A percentile compares a stretch with the other conserved stretches of the same genome.
These are phyloP conservation scores for Penicillium angulare DNA, from an alignment of 495 filamentous ascomycete species.

Conservation along the genomic window DNA sequence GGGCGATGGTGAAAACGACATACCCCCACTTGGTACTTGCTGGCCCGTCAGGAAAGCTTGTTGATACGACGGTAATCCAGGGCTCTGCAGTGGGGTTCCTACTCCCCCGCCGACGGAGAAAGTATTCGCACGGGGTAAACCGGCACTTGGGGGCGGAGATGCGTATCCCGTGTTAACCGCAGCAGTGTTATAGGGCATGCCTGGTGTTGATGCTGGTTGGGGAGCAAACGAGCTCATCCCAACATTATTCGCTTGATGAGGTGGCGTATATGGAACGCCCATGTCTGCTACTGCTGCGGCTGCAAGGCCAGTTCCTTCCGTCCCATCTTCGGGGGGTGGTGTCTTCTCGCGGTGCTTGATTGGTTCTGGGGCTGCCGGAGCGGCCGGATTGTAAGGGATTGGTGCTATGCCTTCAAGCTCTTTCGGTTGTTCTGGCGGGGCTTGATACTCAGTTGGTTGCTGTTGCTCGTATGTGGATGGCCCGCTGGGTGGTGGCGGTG, in stretches of 20 bases:
- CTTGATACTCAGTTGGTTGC: slow-evolving; percentile 15
- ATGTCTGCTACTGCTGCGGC: slow-evolving; percentile 68
- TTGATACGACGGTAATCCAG: slow-evolving; percentile 32
- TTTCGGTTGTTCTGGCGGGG: slow-evolving; percentile 32
- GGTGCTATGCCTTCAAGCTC: slow-evolving; percentile 57
- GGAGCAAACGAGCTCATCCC: slow-evolving; percentile 26
- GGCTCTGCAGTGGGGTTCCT: slow-evolving; percentile 13
- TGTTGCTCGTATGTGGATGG: slow-evolving; percentile 30
- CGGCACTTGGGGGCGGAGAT: slow-evolving; percentile 41
- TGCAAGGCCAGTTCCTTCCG: slow-evolving; percentile 65
- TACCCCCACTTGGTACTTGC: background rate
- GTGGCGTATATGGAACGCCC: slow-evolving; percentile 36
- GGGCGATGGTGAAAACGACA: slow-evolving; percentile 45
- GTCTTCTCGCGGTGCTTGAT: slow-evolving; percentile 87
- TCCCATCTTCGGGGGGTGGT: slow-evolving; percentile 74
- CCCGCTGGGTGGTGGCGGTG: slow-evolving; percentile 44
- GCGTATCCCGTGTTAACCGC: slow-evolving; percentile 23
- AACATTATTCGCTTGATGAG: slow-evolving; percentile 32
- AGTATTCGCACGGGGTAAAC: slow-evolving; percentile 26
- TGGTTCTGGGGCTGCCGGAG: slow-evolving; percentile 79
- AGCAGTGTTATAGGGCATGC: slow-evolving; percentile 24
- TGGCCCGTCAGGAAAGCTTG: slow-evolving; percentile 25
- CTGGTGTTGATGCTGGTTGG: slow-evolving; percentile 19
- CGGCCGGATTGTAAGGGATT: slow-evolving; percentile 89
- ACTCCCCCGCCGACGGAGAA: slow-evolving; percentile 8